These are phyloP conservation scores for Penicillium psychrosexuale DNA, from an alignment of 2,329 filamentous ascomycete genomes.

Conservation along the genomic window DNA sequence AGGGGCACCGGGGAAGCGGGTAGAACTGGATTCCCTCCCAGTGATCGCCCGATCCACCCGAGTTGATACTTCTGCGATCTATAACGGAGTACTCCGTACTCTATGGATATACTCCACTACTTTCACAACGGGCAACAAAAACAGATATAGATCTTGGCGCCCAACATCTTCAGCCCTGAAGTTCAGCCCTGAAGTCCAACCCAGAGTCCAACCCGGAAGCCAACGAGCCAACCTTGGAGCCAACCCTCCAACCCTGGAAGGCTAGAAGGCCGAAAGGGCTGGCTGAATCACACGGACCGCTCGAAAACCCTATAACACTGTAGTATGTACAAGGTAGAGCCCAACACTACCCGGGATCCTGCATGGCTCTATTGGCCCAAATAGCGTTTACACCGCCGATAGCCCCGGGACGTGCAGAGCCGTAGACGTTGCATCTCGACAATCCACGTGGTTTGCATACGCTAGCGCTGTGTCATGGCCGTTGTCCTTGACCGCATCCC, in stretches of 20 bases:
- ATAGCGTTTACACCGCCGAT: slow-evolving; percentile 14
- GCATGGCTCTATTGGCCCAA: background rate
- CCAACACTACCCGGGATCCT: background rate
- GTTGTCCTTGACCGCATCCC: slow-evolving; percentile 12
- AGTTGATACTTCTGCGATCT: slow-evolving; percentile 8
- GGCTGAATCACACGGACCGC: background rate
- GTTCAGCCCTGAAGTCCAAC: background rate
- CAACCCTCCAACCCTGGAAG: background rate
- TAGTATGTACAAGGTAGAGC: background rate
- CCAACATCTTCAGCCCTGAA: background rate
- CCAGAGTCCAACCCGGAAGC: too few species aligned
- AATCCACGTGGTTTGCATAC: slow-evolving; percentile 19
- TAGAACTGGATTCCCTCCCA: slow-evolving; percentile 7
- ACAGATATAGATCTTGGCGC: background rate
- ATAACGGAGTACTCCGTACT: background rate
- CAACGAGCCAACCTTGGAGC: too few species aligned
- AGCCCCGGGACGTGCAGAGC: slow-evolving; percentile 1
- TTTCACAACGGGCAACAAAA: background rate
- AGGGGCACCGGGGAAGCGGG: slow-evolving; percentile 13
- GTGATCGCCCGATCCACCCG: slow-evolving; percentile 17
- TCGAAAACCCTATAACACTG: background rate
- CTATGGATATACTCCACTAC: background rate
- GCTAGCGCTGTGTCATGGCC: slow-evolving; percentile 5
- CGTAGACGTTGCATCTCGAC: slow-evolving; percentile 5
- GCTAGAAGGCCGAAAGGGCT: background rate